Base-by-base conservation (phyloP, 2,329 filamentous ascomycete genomes). In the Ophiostoma pallidulum region DNA sequence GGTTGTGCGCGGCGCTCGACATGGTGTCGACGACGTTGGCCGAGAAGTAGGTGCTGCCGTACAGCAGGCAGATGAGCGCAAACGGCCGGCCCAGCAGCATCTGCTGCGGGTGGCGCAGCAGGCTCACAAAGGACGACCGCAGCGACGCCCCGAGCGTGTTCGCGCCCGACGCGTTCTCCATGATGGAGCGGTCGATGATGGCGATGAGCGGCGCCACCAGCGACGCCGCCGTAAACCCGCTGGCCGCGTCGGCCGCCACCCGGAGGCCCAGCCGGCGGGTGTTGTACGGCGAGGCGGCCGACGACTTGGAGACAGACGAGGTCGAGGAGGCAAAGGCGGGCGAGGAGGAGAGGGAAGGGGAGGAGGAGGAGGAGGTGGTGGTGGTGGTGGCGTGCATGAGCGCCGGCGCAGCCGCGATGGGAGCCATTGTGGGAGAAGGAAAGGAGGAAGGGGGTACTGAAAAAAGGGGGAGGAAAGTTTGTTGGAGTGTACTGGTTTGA, bases 11-110 rank as follows among this genome's bases (percentile, higher is more conserved):
- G 2, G 84, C 88, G 5, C 86, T 83, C 38, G 80, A 70, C 41
- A 78, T 64, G 0, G 91, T 96, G 68, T 97, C 91, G 61, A 95
- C 79, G 12, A 76, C 68, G 69, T 96, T 96, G 54, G 91, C 90
- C 1, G 86, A 88, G 12, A 92, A 69, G 69, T 96, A 96, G 50
- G 91, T 97, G 55, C 86, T 83, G 52, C 82, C 86, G 72, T 96
- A 97, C 37, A 94, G 72, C 65, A 78, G 70, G 66, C 78, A 75
- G 61, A 89, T 82, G 54, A 88, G 73, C 39, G 69, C 77, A 57
- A 84, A 84, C 1, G 84, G 83, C 50, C 77, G 78, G 42, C 78
- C 78, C 60, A 79, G 65, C 54, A 88, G 58, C 57, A 84, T 71
- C 20, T 64, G 58, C 50, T 80, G 79, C 0, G 84, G 84, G 8